Conservation (phyloP, 2,329 filamentous ascomycete species). For the Diaporthe sp. region DNA sequence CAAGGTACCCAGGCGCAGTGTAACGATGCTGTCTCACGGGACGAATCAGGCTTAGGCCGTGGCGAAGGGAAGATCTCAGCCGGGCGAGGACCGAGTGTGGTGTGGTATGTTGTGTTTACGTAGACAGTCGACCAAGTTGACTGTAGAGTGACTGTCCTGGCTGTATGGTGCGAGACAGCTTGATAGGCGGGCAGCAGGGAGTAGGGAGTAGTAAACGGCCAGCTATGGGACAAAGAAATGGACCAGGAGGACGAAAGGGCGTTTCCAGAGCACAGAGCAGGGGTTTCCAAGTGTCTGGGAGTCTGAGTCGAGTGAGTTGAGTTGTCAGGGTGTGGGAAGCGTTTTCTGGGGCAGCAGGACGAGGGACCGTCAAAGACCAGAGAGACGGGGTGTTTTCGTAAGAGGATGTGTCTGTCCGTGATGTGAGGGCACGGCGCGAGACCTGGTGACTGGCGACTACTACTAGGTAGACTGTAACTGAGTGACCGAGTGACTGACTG, state of each 20-base stretch:
- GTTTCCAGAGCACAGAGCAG: not conserved
- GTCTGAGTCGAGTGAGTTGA: not conserved
- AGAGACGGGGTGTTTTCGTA: not conserved
- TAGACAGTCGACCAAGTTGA: not conserved
- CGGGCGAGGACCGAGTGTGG: not conserved
- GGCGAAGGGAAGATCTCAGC: not conserved
- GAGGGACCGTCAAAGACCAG: not conserved
- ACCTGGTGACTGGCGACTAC: not conserved
- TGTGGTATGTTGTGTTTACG: not conserved
- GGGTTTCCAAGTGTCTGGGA: not conserved
- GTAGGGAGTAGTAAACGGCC: not conserved
- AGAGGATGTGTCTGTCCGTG: not conserved
- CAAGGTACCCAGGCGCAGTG: not conserved
- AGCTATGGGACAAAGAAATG: not conserved
- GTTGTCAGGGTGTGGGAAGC: not conserved
- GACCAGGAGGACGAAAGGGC: not conserved
- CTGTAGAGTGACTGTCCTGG: not conserved
- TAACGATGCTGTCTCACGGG: constrained; percentile 27
- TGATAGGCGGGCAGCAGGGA: not conserved
- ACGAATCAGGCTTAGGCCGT: not conserved
- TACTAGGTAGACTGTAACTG: not conserved
- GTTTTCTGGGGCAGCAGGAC: not conserved
- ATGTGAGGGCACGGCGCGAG: not conserved
- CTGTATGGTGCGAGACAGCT: not conserved
- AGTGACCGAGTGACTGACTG: not conserved